Percentiles rank a stretch among this genome's conserved stretches.
These are phyloP conservation scores for Verticillium dahliae DNA, from an alignment of 2,329 filamentous ascomycete species.

Conservation along the genomic window DNA sequence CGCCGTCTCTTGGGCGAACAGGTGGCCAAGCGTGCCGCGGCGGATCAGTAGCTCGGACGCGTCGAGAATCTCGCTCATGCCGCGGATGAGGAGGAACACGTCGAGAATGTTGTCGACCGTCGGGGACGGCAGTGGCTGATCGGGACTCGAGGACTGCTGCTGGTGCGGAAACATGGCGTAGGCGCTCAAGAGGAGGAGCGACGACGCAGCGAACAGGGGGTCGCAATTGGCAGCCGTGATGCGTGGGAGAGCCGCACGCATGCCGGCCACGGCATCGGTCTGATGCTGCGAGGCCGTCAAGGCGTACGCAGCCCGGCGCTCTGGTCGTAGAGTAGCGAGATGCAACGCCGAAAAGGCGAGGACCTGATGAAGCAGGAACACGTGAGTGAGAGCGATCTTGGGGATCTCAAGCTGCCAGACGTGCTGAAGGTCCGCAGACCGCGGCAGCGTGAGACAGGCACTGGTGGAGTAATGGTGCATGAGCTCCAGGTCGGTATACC, in stretches of 20 bases:
- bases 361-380: conserved; percentile 23
- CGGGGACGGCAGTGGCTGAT: conserved; percentile 8
- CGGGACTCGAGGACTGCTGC: neutral
- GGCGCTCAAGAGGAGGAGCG: conserved; percentile 22
- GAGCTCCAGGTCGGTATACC: conserved; percentile 27
- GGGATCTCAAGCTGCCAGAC: conserved; percentile 16
- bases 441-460: conserved; percentile 22
- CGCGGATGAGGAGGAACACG: conserved; percentile 21
- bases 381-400: conserved; percentile 17
- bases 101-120: conserved; percentile 23
- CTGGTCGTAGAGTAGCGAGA: conserved; percentile 16
- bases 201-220: conserved; percentile 24
- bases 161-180: conserved; percentile 13
- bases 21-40: conserved; percentile 12
- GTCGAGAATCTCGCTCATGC: conserved; percentile 22
- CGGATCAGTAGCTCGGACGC: conserved; percentile 15
- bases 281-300: conserved; percentile 25
- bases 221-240: conserved; percentile 22
- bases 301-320: conserved; percentile 10
- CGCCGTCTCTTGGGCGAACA: conserved; percentile 11
- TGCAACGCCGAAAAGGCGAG: conserved; percentile 23
- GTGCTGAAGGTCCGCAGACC: conserved; percentile 13
- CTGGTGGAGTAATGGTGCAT: conserved; percentile 26
- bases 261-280: conserved; percentile 20
- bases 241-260: conserved; percentile 17